A percentile compares a stretch with the other conserved stretches of the same genome.
These are phyloP conservation scores for Vigna nakashimae DNA, from an alignment of 306 rosid species.

Conservation along the genomic window DNA sequence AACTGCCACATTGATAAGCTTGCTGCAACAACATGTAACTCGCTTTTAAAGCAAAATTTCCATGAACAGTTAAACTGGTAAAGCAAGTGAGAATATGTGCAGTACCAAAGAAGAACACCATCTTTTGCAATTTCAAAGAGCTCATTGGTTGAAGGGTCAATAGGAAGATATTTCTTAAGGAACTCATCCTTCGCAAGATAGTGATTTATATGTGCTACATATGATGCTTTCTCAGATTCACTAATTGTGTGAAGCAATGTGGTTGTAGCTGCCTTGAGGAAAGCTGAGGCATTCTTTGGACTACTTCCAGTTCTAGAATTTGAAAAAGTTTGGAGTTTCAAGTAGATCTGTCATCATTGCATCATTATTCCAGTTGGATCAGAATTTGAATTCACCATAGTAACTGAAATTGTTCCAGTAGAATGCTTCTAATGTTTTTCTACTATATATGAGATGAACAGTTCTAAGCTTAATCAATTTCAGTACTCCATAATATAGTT, in stretches of 20 bases:
- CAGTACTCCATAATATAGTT: constrained; percentile 24
- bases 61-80: constrained; percentile 6
- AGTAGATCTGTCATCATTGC: constrained; percentile 66
- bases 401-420: constrained; percentile 19
- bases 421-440: constrained; percentile 8
- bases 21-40: constrained; percentile 62
- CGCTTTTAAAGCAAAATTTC: background rate
- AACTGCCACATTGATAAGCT: constrained; percentile 96
- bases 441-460: constrained; percentile 16
- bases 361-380: constrained; percentile 12
- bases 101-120: constrained; percentile 95
- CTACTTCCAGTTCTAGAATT: constrained; percentile 75
- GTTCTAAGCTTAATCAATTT: background rate
- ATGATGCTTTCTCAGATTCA: constrained; percentile 96
- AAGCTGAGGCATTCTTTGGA: constrained; percentile 84
- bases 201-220: constrained; percentile 88
- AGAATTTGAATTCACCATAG: constrained; percentile 16
- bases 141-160: constrained; percentile 87
- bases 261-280: constrained; percentile 94
- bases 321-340: constrained; percentile 80
- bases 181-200: constrained; percentile 86
- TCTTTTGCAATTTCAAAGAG: constrained; percentile 90
- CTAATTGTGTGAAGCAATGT: constrained; percentile 98
- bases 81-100: background rate
- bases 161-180: constrained; percentile 79